phyloP scores from a whole-genome alignment of 345 rosid genomes.

The Limnanthes douglasii region DNA sequence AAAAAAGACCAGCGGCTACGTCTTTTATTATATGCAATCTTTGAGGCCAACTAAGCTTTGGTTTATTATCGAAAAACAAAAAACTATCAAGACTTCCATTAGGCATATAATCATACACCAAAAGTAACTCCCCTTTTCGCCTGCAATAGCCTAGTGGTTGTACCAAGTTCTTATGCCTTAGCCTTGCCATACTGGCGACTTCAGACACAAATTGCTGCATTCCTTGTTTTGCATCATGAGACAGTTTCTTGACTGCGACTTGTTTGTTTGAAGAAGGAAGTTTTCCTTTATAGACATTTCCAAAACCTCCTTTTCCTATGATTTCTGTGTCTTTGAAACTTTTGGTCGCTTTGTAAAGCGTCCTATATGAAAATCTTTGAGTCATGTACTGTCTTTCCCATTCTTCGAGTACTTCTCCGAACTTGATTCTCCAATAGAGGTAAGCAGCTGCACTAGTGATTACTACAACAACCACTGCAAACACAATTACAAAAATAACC shows the following conservation, averaged over 20 bases:
- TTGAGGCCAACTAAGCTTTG: constrained; percentile 23
- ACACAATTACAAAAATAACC: constrained; percentile 5
- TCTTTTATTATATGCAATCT: constrained; percentile 19
- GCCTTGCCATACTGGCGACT: constrained; percentile 21
- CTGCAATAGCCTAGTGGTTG: constrained; percentile 28
- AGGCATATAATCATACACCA: constrained; percentile 31
- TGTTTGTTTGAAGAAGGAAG: constrained; percentile 10
- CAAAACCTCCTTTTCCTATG: constrained; percentile 31
- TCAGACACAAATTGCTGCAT: constrained; percentile 35
- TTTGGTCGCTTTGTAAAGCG: constrained; percentile 18
- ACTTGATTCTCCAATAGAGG: constrained; percentile 15
- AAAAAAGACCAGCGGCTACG: constrained; percentile 22
- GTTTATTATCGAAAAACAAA: constrained; percentile 7
- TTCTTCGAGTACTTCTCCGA: constrained; percentile 21
- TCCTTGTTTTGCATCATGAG: constrained; percentile 26
- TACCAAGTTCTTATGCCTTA: constrained; percentile 29
- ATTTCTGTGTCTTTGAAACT: constrained; percentile 32
- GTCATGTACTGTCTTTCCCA: constrained; percentile 34
- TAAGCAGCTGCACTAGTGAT: constrained; percentile 7
- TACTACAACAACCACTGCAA: constrained; percentile 7
- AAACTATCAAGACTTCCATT: constrained; percentile 23
- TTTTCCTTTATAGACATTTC: constrained; percentile 28
- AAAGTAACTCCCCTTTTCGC: constrained; percentile 14
- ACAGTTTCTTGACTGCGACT: constrained; percentile 31
- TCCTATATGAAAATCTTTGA: constrained; percentile 20